Evolutionary conservation across 116 monocot genomes (phyloP).

Genomic region (Cymodocea nodosa): DNA sequence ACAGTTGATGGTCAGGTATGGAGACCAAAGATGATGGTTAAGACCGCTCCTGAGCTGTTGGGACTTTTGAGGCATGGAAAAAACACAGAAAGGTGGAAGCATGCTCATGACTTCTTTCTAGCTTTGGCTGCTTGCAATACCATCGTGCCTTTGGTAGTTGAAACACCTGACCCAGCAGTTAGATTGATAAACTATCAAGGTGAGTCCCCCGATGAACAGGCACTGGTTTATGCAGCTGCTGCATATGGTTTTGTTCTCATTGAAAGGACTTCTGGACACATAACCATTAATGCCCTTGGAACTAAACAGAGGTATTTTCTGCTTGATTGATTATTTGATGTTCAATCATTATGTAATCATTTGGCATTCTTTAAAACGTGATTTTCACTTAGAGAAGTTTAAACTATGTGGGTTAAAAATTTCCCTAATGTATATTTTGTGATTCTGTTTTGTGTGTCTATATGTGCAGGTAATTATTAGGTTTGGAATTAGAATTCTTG

Average conservation of each 20-base stretch:
- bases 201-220: conserved; percentile 94
- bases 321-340: conserved; percentile 19
- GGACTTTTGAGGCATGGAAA: conserved; percentile 20
- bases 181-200: conserved; percentile 80
- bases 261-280: conserved; percentile 73
- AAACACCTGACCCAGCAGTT: conserved; percentile 20
- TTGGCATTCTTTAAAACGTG: no score
- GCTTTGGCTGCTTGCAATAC: conserved; percentile 79
- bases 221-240: conserved; percentile 81
- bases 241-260: conserved; percentile 69
- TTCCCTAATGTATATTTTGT: no score
- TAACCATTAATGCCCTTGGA: conserved; percentile 52
- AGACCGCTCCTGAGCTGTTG: conserved; percentile 44
- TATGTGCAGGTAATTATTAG: no score
- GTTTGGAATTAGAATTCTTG: no score
- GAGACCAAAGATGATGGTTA: conserved; percentile 58
- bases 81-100: conserved; percentile 19
- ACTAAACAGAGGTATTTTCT: conserved; percentile 42
- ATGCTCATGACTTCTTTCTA: conserved; percentile 57
- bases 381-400: no score
- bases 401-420: no score
- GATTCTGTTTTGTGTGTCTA: no score
- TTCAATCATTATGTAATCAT: no score
- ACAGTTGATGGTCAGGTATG: conserved; percentile 34
- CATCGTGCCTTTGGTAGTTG: conserved; percentile 55